Conservation (phyloP, 1,284 basidiomycete species). For the Fomitopsis schrenkii region DNA sequence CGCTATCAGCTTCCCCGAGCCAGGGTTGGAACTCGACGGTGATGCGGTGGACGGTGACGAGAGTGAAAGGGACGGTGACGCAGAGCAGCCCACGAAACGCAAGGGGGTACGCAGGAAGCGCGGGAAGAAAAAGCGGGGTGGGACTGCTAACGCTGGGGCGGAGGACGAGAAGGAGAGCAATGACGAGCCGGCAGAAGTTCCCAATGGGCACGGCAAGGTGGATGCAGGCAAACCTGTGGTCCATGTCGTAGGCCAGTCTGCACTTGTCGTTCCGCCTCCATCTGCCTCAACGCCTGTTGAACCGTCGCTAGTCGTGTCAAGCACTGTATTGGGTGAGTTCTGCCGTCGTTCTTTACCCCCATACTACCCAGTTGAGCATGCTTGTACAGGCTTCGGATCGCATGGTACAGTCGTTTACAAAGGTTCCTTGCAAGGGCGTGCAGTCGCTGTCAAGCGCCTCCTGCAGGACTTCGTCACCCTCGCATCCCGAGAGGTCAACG, state of each 20-base stretch:
- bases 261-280: conserved; percentile 25
- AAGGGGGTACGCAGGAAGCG: conserved; percentile 32
- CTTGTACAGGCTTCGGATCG: conserved; percentile 82
- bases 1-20: background rate
- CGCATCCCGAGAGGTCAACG: conserved; percentile 89
- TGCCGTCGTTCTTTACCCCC: background rate
- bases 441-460: conserved; percentile 95
- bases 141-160: conserved; percentile 12
- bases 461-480: conserved; percentile 95
- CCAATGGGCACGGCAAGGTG: conserved; percentile 1
- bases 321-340: conserved; percentile 69
- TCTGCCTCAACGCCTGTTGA: conserved; percentile 27
- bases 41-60: conserved; percentile 45
- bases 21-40: conserved; percentile 23
- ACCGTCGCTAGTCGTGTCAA: conserved; percentile 62
- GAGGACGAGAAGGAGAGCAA: conserved; percentile 28
- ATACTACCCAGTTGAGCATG: conserved; percentile 1
- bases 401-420: conserved; percentile 95
- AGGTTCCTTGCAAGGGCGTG: conserved; percentile 92
- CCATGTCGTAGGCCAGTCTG: conserved; percentile 10
- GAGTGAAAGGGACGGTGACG: conserved; percentile 56
- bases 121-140: conserved; percentile 46
- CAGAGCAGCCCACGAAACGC: conserved; percentile 41
- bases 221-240: conserved; percentile 4
- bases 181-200: background rate